Evolutionary conservation across 1,284 basidiomycete genomes (phyloP), one percentile per base, ranked within the genome.

Genomic region (Rhodotorula mucilaginosa): DNA sequence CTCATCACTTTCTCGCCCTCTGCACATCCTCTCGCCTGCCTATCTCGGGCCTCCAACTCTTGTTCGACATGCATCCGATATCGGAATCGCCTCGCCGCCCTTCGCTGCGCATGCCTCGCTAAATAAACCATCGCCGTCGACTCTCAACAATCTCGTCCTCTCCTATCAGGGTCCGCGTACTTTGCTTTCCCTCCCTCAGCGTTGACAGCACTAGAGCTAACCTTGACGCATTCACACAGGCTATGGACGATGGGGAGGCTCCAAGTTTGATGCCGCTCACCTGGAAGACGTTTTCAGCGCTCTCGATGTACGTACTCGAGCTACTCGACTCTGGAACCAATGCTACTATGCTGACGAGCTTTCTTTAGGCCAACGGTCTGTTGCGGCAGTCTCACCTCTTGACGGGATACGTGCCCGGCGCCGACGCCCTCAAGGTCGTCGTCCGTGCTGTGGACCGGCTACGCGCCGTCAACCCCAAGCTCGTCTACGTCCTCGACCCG

Each of bases 371-470:
- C 21, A 79, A 79, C 47, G 77, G 77, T 31, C 71, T 79, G 2
- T 62, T 79, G 23, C 68, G 76, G 6, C 78, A 79, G 54, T 75
- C 78, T n/a, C 78, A 79, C 59, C 69, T 79, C 49, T 59, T 79
- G 60, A 69, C 73, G 86, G 92, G 93, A 0, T 99, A 97, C 80
- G 88, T 95, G 58, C 93, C 96, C 1, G 89, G 89, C 16, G 91
- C 92, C 13, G 90, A 90, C 67, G 89, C 90, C 5, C 84, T 98
- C 3, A 79, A 82, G 18, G 87, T 87, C 1, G 88, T 97, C 16
- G 85, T 86, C 26, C 81, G 86, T 19, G 82, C 92, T 7, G 89
- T 89, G 8, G 81, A 82, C 64, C 87, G 86, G 73, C 82, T 94
- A 60, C 87, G 86, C 67, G 74, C 83, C 23, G 79, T 78, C 56